These are phyloP conservation scores for Microstroma glucosiphilum DNA, from an alignment of 1,284 basidiomycete species.

Conservation along the genomic window DNA sequence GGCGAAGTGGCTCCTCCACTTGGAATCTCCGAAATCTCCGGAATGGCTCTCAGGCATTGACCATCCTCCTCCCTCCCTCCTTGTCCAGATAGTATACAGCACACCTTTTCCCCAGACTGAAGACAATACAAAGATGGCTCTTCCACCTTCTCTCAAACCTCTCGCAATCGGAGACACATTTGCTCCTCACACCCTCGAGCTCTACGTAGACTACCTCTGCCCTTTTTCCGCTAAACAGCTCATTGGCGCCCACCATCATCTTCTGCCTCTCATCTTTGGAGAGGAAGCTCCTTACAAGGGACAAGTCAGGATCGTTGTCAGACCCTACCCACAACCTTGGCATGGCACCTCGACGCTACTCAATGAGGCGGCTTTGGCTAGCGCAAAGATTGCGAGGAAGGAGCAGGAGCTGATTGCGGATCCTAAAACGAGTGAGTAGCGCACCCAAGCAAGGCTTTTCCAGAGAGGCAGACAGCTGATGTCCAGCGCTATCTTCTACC, in stretches of 20 bases:
- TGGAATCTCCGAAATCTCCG: too few relatives aligned
- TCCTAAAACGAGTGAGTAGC: slow-evolving; percentile 11
- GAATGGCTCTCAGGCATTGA: too few relatives aligned
- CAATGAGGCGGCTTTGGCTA: slow-evolving; percentile 74
- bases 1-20: too few relatives aligned
- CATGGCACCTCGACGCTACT: slow-evolving; percentile 57
- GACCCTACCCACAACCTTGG: slow-evolving; percentile 69
- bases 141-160: slow-evolving; percentile 69
- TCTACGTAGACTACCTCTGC: slow-evolving; percentile 78
- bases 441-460: too few relatives aligned
- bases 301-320: slow-evolving; percentile 70
- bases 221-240: slow-evolving; percentile 61
- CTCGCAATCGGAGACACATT: slow-evolving; percentile 64
- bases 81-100: too few relatives aligned
- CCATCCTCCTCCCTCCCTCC: too few relatives aligned
- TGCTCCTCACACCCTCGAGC: slow-evolving; percentile 75
- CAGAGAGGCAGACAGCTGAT: too few relatives aligned
- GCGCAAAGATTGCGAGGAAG: slow-evolving; percentile 56
- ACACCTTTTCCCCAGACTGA: too few relatives aligned
- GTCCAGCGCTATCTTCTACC: not conserved
- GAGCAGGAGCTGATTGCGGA: slow-evolving; percentile 15
- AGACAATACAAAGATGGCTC: slow-evolving; percentile 60
- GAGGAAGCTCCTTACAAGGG: slow-evolving; percentile 58
- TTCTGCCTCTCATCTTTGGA: slow-evolving; percentile 47
- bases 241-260: slow-evolving; percentile 50